phyloP scores from a whole-genome alignment of 2,329 filamentous ascomycete species.

The Alternaria sp. region DNA sequence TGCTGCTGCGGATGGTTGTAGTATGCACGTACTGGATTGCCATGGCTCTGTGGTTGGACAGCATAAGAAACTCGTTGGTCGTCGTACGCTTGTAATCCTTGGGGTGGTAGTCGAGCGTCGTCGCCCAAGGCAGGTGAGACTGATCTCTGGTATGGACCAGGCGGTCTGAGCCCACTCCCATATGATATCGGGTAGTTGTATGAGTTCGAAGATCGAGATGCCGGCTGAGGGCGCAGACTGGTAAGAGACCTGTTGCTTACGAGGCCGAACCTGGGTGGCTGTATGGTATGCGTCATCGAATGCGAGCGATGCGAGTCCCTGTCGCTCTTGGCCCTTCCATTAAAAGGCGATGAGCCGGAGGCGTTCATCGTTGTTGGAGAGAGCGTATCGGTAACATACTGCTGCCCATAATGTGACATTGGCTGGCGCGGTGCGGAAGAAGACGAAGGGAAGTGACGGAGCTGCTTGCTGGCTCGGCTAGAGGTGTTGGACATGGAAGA shows the following conservation, averaged over 20 bases:
- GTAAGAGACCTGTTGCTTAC: conserved; percentile 55
- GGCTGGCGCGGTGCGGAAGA: conserved; percentile 52
- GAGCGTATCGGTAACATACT: conserved; percentile 50
- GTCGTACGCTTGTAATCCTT: conserved; percentile 26
- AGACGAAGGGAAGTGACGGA: conserved; percentile 49
- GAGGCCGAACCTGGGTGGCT: conserved; percentile 43
- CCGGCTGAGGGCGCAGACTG: conserved; percentile 53
- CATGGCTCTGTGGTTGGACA: conserved; percentile 6
- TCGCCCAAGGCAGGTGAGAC: conserved; percentile 57
- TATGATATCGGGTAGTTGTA: conserved; percentile 50
- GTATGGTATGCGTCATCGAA: conserved; percentile 47
- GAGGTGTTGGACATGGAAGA: conserved; percentile 55
- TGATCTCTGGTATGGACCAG: conserved; percentile 53
- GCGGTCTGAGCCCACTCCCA: conserved; percentile 41
- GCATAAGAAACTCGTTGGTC: conserved; percentile 15
- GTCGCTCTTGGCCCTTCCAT: conserved; percentile 27
- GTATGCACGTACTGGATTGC: neutral
- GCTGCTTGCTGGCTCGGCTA: conserved; percentile 46
- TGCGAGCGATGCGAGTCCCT: conserved; percentile 54
- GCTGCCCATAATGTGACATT: conserved; percentile 52
- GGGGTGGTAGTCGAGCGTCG: conserved; percentile 28
- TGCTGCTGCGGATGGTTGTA: conserved; percentile 1
- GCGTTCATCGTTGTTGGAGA: conserved; percentile 46
- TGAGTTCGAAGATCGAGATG: conserved; percentile 49
- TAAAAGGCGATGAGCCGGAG: conserved; percentile 40